Conservation (phyloP, 345 rosid genomes). For the Populus euphratica region DNA sequence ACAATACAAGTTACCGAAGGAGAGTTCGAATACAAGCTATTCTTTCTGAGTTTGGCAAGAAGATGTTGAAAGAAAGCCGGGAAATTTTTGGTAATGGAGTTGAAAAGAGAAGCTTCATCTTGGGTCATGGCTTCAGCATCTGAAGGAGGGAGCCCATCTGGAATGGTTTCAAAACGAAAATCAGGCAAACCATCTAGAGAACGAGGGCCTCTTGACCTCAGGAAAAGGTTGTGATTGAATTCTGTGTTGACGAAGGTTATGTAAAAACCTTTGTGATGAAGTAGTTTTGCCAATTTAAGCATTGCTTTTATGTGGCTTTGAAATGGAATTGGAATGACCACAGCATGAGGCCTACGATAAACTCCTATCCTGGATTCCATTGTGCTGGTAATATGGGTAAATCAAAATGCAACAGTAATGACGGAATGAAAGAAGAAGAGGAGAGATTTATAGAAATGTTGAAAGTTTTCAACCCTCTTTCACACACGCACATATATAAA, state of each 20-base stretch:
- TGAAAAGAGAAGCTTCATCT: background rate
- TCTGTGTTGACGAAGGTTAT: conserved; percentile 5
- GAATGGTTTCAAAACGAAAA: background rate
- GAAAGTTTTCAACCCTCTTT: too few relatives aligned
- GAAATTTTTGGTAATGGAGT: background rate
- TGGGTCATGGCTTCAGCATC: too few relatives aligned
- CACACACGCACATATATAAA: too few relatives aligned
- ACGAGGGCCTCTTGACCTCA: background rate
- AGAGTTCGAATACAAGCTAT: background rate
- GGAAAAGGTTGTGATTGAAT: background rate
- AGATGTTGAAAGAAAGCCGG: background rate
- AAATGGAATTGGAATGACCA: background rate
- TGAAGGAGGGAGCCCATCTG: too few relatives aligned
- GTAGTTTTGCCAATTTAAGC: conserved; percentile 2
- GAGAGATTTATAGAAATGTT: too few relatives aligned
- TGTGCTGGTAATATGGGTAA: too few relatives aligned
- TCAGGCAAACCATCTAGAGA: background rate
- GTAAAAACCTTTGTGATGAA: background rate
- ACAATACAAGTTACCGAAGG: conserved; percentile 17
- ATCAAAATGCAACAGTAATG: too few relatives aligned
- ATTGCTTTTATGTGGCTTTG: background rate
- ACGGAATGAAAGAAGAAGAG: too few relatives aligned
- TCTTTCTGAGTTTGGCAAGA: background rate
- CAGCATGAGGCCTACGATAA: background rate
- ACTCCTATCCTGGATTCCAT: too few relatives aligned